phyloP scores from a whole-genome alignment of 2,329 filamentous ascomycete species.

The Hypoxylon sp. region DNA sequence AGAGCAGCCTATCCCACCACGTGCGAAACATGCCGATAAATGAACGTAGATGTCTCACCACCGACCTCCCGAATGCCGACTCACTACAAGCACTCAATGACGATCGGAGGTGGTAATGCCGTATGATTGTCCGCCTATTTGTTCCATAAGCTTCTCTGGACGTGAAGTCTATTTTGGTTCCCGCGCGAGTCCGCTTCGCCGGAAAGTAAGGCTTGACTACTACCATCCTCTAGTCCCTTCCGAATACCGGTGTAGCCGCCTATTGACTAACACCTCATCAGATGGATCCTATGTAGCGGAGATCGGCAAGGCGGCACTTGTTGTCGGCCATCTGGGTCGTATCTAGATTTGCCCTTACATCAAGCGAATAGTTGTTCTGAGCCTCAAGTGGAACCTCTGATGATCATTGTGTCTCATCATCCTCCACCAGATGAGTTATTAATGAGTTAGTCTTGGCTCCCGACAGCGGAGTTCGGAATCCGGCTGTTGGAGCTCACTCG shows the following conservation, averaged over 20 bases:
- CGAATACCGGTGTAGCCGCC: conserved; percentile 13
- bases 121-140: conserved; percentile 5
- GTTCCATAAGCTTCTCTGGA: conserved; percentile 14
- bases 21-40: conserved; percentile 35
- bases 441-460: background rate
- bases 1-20: conserved; percentile 18
- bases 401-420: conserved; percentile 16
- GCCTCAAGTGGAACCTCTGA: conserved; percentile 33
- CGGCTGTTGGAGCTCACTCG: background rate
- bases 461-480: background rate
- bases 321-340: conserved; percentile 16
- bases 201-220: conserved; percentile 6
- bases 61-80: conserved; percentile 14
- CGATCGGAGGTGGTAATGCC: conserved; percentile 27
- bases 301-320: conserved; percentile 7
- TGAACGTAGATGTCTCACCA: conserved; percentile 22
- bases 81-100: conserved; percentile 13
- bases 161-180: conserved; percentile 24
- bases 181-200: conserved; percentile 15
- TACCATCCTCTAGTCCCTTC: conserved; percentile 1
- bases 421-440: conserved; percentile 8
- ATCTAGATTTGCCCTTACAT: conserved; percentile 34
- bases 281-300: conserved; percentile 1
- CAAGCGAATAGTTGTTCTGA: conserved; percentile 12
- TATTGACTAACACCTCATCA: conserved; percentile 16